A percentile compares a stretch with the other conserved stretches of the same genome.
These are phyloP conservation scores for Eragrostis curvula DNA, from an alignment of 176 grass and related monocot genomes.

Conservation along the genomic window DNA sequence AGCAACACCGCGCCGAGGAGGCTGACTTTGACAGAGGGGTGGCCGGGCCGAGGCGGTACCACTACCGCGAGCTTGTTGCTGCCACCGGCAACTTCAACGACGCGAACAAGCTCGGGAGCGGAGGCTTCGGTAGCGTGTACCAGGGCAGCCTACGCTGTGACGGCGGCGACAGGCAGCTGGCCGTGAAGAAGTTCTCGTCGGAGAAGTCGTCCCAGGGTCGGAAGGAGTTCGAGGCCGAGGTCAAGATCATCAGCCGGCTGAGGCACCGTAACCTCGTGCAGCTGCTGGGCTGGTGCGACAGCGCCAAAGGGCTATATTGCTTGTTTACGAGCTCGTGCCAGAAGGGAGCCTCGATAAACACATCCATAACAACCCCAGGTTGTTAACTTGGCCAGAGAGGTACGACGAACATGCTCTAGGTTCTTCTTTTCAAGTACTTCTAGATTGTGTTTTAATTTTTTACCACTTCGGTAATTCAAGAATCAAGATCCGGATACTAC, in stretches of 20 bases:
- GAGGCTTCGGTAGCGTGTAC: neutral
- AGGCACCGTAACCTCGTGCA: constrained; percentile 51
- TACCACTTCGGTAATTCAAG: no score
- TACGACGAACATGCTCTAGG: neutral
- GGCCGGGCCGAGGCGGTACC: no score
- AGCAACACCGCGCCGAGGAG: neutral
- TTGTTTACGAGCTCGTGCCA: neutral
- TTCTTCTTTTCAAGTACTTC: no score
- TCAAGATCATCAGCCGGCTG: constrained; percentile 45
- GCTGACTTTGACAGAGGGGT: no score
- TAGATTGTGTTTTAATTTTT: no score
- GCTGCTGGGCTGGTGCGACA: neutral
- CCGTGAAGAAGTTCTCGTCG: neutral
- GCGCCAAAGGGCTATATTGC: constrained; percentile 6
- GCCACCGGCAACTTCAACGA: constrained; percentile 6
- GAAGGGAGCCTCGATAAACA: constrained; percentile 49
- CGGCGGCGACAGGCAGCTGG: neutral
- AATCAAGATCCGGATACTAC: no score
- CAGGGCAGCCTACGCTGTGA: no score
- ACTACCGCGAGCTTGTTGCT: neutral
- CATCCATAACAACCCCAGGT: neutral
- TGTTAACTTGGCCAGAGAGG: neutral
- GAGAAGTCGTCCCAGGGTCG: neutral
- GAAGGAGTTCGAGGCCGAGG: constrained; percentile 26
- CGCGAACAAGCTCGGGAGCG: no score